Conservation (phyloP, 129 eudicot species). For the Escallonia herrerae region DNA sequence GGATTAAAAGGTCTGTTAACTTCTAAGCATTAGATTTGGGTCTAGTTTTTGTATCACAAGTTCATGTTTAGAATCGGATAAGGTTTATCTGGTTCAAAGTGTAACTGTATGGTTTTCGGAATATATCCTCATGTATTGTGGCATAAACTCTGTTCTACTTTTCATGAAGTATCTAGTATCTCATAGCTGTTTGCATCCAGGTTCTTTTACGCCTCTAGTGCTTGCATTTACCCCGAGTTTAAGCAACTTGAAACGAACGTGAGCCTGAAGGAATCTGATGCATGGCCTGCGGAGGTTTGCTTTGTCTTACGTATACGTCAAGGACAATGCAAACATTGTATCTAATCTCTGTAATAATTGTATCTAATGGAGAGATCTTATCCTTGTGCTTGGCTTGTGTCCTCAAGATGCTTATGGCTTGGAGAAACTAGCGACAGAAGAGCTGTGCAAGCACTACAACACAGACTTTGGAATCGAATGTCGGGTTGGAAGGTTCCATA, state of each 20-base stretch:
- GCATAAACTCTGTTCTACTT: too few species aligned
- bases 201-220: slow-evolving; percentile 97
- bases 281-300: slow-evolving; percentile 98
- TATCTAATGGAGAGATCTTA: too few species aligned
- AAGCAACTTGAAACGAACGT: slow-evolving; percentile 96
- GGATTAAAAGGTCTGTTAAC: slow-evolving; percentile 29
- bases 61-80: too few species aligned
- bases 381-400: slow-evolving; percentile 19
- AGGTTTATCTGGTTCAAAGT: too few species aligned
- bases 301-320: too few species aligned
- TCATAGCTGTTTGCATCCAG: slow-evolving; percentile 28
- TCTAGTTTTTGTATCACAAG: too few species aligned
- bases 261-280: slow-evolving; percentile 97
- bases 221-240: slow-evolving; percentile 96
- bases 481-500: slow-evolving; percentile 94
- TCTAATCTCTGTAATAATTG: neutral
- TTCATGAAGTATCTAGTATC: too few species aligned
- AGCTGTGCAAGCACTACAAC: slow-evolving; percentile 92
- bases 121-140: too few species aligned
- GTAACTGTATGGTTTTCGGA: too few species aligned
- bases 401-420: slow-evolving; percentile 99
- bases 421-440: slow-evolving; percentile 95
- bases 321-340: too few species aligned
- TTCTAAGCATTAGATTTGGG: too few species aligned
- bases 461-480: slow-evolving; percentile 96